These are phyloP conservation scores for Nitzschia palea DNA, from an alignment of 108 stramenopile genomes.

Conservation along the genomic window DNA sequence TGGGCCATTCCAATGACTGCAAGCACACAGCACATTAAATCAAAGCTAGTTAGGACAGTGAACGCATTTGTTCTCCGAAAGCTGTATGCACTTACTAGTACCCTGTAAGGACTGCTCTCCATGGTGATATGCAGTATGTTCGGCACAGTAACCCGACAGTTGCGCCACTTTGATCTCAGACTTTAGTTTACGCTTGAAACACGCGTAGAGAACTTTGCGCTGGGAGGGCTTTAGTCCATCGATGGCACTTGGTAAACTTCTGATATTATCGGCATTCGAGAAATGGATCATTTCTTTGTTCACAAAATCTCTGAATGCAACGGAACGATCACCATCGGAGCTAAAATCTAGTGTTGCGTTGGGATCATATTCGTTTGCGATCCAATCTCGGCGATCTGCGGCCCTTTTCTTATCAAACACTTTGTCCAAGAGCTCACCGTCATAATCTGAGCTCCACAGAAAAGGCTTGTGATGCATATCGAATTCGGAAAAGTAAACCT, in stretches of 20 bases:
- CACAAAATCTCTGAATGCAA: slow-evolving; percentile 85
- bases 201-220: slow-evolving; percentile 90
- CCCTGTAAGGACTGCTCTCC: slow-evolving; percentile 91
- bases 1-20: slow-evolving; percentile 92
- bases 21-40: not conserved
- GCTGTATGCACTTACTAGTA: slow-evolving; percentile 64
- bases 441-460: slow-evolving; percentile 70
- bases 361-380: slow-evolving; percentile 62
- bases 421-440: slow-evolving; percentile 83
- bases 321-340: slow-evolving; percentile 30
- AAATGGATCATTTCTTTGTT: slow-evolving; percentile 93
- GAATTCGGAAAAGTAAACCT: slow-evolving; percentile 84
- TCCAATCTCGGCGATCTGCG: slow-evolving; percentile 87
- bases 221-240: slow-evolving; percentile 95
- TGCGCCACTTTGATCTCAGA: slow-evolving; percentile 93
- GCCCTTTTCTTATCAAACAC: slow-evolving; percentile 82
- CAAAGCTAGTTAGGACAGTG: not conserved
- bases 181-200: slow-evolving; percentile 85
- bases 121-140: slow-evolving; percentile 95
- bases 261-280: slow-evolving; percentile 84
- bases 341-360: slow-evolving; percentile 34
- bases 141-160: slow-evolving; percentile 88
- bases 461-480: slow-evolving; percentile 71
- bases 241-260: slow-evolving; percentile 79
- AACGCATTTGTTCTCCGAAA: no score